phyloP scores from a whole-genome alignment of 177 flowering plant species.

The Vitis hybrid region DNA sequence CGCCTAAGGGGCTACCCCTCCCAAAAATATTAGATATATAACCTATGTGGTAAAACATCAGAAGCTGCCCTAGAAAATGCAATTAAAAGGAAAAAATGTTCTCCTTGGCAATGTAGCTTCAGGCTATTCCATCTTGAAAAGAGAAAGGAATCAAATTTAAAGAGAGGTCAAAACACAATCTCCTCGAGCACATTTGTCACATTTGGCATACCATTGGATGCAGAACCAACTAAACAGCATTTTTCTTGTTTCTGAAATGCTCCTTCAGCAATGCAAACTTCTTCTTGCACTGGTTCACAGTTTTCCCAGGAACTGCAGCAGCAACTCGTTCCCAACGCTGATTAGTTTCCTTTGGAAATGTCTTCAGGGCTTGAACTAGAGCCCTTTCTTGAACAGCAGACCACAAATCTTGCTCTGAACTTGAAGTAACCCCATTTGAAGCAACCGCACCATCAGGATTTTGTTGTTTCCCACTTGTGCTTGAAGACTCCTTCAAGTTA shows the following conservation, averaged over 20 bases:
- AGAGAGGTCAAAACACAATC: not conserved
- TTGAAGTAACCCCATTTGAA: constrained; percentile 41
- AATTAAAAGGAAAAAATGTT: not conserved
- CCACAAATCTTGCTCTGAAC: constrained; percentile 79
- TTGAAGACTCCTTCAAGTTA: constrained; percentile 29
- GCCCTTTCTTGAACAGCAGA: constrained; percentile 87
- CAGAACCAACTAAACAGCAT: constrained; percentile 11
- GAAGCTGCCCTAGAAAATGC: not conserved
- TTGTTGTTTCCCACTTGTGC: constrained; percentile 20
- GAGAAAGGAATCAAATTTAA: not conserved
- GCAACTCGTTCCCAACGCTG: constrained; percentile 96
- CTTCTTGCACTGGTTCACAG: constrained; percentile 90
- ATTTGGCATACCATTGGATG: not conserved
- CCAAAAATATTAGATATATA: constrained; percentile 2
- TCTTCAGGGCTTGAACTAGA: constrained; percentile 86
- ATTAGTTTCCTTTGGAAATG: constrained; percentile 79
- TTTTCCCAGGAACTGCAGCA: constrained; percentile 92
- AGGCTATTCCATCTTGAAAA: not conserved
- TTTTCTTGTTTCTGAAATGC: constrained; percentile 85
- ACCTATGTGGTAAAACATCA: constrained; percentile 7
- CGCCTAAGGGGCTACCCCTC: not conserved
- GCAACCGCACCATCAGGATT: constrained; percentile 19
- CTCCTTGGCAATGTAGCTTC: not conserved
- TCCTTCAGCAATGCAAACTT: constrained; percentile 76
- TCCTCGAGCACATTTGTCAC: not conserved